phyloP scores from a whole-genome alignment of 2,329 filamentous ascomycete species.

The Epichloe typhina region DNA sequence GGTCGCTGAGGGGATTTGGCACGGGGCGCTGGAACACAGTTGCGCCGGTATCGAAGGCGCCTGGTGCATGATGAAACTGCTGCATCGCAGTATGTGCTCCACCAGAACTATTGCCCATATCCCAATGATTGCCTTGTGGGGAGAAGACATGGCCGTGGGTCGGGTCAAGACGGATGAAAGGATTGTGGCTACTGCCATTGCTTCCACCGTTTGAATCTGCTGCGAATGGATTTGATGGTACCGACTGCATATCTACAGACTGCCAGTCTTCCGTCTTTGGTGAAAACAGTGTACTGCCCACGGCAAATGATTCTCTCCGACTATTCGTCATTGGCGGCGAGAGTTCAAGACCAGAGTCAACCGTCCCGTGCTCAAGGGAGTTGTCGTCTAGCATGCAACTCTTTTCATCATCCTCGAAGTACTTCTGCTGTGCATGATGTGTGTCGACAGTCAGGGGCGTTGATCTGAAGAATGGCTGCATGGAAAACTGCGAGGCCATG shows the following conservation, averaged over 20 bases:
- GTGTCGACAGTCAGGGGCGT: conserved; percentile 40
- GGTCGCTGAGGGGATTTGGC: conserved; percentile 42
- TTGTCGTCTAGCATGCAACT: conserved; percentile 44
- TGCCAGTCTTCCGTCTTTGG: conserved; percentile 53
- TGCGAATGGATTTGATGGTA: conserved; percentile 49
- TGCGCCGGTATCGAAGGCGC: conserved; percentile 40
- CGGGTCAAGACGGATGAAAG: conserved; percentile 52
- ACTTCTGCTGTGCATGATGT: conserved; percentile 33
- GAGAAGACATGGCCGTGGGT: conserved; percentile 29
- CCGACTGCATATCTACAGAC: conserved; percentile 50
- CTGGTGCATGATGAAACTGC: conserved; percentile 44
- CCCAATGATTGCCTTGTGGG: conserved; percentile 40
- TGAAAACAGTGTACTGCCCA: conserved; percentile 44
- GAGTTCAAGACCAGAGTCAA: conserved; percentile 50
- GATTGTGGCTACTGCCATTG: conserved; percentile 47
- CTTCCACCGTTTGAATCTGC: conserved; percentile 34
- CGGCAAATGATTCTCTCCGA: conserved; percentile 50
- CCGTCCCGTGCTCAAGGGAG: conserved; percentile 43
- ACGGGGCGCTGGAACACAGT: conserved; percentile 42
- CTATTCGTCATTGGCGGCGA: conserved; percentile 50
- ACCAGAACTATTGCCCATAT: conserved; percentile 52
- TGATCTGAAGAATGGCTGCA: conserved; percentile 38
- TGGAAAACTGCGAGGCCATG: conserved; percentile 38
- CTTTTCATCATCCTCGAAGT: conserved; percentile 48
- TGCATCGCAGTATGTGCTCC: conserved; percentile 62